Evolutionary conservation across 2,329 filamentous ascomycete genomes (phyloP), one percentile per base, ranked within the genome.

Genomic region (Aspergillus fischeri): DNA sequence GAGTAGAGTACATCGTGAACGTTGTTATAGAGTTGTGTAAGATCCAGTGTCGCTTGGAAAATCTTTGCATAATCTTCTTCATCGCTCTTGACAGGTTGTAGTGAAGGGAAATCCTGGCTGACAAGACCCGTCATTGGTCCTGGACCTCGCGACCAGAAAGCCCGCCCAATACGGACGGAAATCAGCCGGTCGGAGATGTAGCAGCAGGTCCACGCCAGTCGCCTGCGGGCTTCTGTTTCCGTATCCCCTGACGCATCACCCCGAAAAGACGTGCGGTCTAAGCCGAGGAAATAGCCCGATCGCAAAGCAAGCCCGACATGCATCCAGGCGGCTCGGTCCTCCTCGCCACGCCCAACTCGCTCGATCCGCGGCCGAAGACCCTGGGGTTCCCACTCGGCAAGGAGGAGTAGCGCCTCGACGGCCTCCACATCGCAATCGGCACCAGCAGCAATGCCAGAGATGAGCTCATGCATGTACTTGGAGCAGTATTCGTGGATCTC

Each of bases 261-360:
- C 47, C 84, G 79, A 63, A 90, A 86, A 0, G 86, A 85, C 21
- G 87, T 89, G 58, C 85, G 80, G 67, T 91, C 88, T 20, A 91
- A 77, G 1, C 85, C 84, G 17, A 90, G 82, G 52, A 88, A 88
- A 67, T 90, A 90, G 0, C 84, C 87, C 2, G 89, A 82, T 6
- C 88, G 81, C 6, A 91, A 74, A 3, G 88, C 88, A 21, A 87
- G 81, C 1, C 88, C 88, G 5, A 90, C 86, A 64, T 90, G 85
- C 87, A 90, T 90, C 88, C 88, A 91, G 0, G 87, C 86, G 29
- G 88, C 86, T 48, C 88, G 82, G 64, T 91, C 87, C 67, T 90
- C 88, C 69, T 90, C 87, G 8, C 88, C 88, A 55, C 87, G 81
- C 0, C 87, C 88, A 21, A 90, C 85, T 27, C 83, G 79, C 32